Evolutionary conservation across 352 stramenopile genomes (phyloP), one percentile per base, ranked within the genome.

Genomic region (Pythium guiyangense): DNA sequence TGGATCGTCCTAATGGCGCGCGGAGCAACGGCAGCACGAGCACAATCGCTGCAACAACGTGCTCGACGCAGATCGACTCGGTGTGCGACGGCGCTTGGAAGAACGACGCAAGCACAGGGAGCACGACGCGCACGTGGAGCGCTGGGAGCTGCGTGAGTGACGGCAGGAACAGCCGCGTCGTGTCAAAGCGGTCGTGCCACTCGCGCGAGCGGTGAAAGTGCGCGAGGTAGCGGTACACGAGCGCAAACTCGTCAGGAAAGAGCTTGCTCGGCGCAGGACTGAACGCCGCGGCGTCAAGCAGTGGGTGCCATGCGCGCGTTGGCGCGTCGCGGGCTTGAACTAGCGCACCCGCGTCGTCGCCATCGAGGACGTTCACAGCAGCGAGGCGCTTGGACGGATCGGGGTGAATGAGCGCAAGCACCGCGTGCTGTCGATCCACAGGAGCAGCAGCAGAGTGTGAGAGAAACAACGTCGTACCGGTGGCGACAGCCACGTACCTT

Each of bases 51-150:
- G 73, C 64, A 14, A 62, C 63, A 2, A 84, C 79, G 44, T 68
- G 64, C n/a, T 85, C 68, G 4, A 70, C 65, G 3, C 68, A 58
- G 49, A 78, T 76, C 0, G 64, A 50, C 40, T 84, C 68, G 2
- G 65, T 72, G 31, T 84, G 71, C 2, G 68, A 72, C 0, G 57
- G 60, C 0, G 73, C 51, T 44, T 77, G 70, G 53, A 90, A 89
- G 45, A 88, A 86, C 11, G 63, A 70, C 8, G 72, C 35, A 6
- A 92, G 49, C 6, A 86, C 74, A 0, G 82, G 77, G 44, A 89
- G 58, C 3, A 71, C 57, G 8, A 88, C 59, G 25, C 68, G 63
- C 58, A 89, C 86, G 6, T 73, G 27, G 6, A 72, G 56, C 51
- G 73, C 58, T 0, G 75, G 69, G 15, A 92, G 70, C n/a, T 61